Conservation (phyloP, 768 basidiomycete species). For the Tricholoma terreum region DNA sequence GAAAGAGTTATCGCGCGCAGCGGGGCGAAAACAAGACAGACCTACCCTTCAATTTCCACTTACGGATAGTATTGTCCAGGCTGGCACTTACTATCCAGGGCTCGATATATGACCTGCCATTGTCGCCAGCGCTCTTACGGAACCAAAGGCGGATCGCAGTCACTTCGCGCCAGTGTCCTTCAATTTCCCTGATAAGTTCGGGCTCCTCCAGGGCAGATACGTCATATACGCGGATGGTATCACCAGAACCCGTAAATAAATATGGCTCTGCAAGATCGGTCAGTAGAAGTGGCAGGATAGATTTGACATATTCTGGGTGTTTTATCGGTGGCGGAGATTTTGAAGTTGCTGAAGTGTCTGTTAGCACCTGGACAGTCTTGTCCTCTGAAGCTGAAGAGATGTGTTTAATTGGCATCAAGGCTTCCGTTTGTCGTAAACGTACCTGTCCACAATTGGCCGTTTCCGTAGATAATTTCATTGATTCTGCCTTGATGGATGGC, state of each 20-base stretch:
- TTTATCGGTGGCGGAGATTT: conserved; percentile 50
- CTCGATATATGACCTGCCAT: conserved; percentile 51
- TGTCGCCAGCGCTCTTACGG: conserved; percentile 42
- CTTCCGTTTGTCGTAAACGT: conserved; percentile 2
- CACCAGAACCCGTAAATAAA: conserved; percentile 80
- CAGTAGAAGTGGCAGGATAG: conserved; percentile 65
- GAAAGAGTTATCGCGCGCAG: background rate
- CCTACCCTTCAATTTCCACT: conserved; percentile 74
- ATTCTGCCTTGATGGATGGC: conserved; percentile 80
- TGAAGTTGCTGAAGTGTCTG: conserved; percentile 35
- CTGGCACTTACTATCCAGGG: conserved; percentile 83
- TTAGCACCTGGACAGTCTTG: conserved; percentile 68
- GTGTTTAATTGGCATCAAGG: background rate
- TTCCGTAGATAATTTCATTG: conserved; percentile 63
- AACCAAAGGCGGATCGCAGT: conserved; percentile 74
- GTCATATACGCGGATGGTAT: conserved; percentile 79
- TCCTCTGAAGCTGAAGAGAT: conserved; percentile 77
- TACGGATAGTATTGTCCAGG: conserved; percentile 83
- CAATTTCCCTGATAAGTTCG: conserved; percentile 67
- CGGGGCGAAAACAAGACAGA: background rate
- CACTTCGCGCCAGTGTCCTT: conserved; percentile 92
- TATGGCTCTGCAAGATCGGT: conserved; percentile 70
- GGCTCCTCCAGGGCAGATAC: conserved; percentile 64
- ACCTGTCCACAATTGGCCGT: conserved; percentile 92
- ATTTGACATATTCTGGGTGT: conserved; percentile 66